A percentile compares a stretch with the other conserved stretches of the same genome.
Conservation (phyloP, 2,329 filamentous ascomycete genomes). For the Madurella fahalii region DNA sequence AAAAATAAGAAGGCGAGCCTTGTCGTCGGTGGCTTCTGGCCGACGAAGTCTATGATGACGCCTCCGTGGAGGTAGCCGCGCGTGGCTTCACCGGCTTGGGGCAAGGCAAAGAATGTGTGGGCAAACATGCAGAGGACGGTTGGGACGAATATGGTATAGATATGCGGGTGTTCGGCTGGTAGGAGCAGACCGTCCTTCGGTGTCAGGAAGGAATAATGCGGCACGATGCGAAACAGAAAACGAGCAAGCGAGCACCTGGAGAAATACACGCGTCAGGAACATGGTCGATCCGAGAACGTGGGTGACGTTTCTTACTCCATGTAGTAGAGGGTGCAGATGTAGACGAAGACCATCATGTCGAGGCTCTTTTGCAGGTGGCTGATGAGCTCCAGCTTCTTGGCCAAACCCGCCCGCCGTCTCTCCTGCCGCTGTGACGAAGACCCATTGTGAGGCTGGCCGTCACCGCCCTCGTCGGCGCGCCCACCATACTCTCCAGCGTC, state of each 20-base stretch:
- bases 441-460: slow-evolving; percentile 11
- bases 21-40: slow-evolving; percentile 59
- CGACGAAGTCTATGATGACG: slow-evolving; percentile 63
- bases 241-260: slow-evolving; percentile 61
- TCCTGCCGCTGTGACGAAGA: slow-evolving; percentile 20
- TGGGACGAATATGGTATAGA: slow-evolving; percentile 54
- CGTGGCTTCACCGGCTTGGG: slow-evolving; percentile 55
- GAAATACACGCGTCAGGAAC: slow-evolving; percentile 14
- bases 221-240: slow-evolving; percentile 53
- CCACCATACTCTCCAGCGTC: slow-evolving; percentile 1
- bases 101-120: slow-evolving; percentile 53
- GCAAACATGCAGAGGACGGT: slow-evolving; percentile 58
- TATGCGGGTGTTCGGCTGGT: slow-evolving; percentile 53
- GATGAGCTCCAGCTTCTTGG: slow-evolving; percentile 58
- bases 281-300: background rate
- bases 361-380: slow-evolving; percentile 57
- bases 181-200: slow-evolving; percentile 57
- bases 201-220: slow-evolving; percentile 61
- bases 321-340: slow-evolving; percentile 64
- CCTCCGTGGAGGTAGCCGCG: slow-evolving; percentile 65
- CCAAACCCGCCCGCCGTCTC: slow-evolving; percentile 34
- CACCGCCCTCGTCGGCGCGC: slow-evolving; percentile 9
- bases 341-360: slow-evolving; percentile 60
- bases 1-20: slow-evolving; percentile 51
- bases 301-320: slow-evolving; percentile 52